These are phyloP conservation scores for Epicoccum sorghinum DNA, from an alignment of 2,329 filamentous ascomycete genomes.

Conservation along the genomic window DNA sequence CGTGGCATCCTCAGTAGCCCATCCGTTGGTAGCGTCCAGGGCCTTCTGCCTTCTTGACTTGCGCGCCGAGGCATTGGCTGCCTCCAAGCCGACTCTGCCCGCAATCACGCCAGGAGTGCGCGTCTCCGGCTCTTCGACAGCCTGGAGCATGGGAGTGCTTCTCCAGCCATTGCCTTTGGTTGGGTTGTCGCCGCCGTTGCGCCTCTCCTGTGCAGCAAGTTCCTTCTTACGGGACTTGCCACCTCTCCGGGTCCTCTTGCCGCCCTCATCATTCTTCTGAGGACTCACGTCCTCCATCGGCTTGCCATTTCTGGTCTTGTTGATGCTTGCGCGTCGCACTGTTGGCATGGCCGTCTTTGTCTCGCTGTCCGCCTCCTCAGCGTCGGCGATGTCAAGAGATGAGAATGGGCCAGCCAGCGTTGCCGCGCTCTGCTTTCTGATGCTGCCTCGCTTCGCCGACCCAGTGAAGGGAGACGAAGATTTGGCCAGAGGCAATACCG, in stretches of 20 bases:
- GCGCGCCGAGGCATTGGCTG: conserved; percentile 46
- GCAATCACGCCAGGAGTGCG: conserved; percentile 48
- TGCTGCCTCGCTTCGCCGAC: conserved; percentile 34
- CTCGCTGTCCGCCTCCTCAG: conserved; percentile 46
- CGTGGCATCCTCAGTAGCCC: conserved; percentile 94
- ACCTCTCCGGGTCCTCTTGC: conserved; percentile 53
- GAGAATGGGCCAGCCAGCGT: conserved; percentile 50
- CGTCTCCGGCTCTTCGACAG: conserved; percentile 52
- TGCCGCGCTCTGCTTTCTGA: conserved; percentile 46
- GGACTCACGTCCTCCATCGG: conserved; percentile 45
- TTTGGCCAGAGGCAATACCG: conserved; percentile 39
- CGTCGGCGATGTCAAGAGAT: conserved; percentile 48
- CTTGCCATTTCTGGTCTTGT: conserved; percentile 50
- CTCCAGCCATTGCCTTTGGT: conserved; percentile 69
- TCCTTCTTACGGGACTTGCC: conserved; percentile 55
- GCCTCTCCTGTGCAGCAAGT: conserved; percentile 49
- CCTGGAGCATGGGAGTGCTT: conserved; percentile 70
- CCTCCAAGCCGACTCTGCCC: conserved; percentile 45
- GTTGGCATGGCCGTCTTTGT: conserved; percentile 31
- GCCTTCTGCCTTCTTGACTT: conserved; percentile 56
- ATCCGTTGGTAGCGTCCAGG: conserved; percentile 73
- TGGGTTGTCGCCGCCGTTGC: conserved; percentile 39
- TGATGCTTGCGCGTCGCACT: conserved; percentile 45
- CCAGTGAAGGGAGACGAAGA: conserved; percentile 49
- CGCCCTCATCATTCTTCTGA: conserved; percentile 45